Conservation (phyloP, 2,329 filamentous ascomycete genomes). For the Verticillium dahliae region DNA sequence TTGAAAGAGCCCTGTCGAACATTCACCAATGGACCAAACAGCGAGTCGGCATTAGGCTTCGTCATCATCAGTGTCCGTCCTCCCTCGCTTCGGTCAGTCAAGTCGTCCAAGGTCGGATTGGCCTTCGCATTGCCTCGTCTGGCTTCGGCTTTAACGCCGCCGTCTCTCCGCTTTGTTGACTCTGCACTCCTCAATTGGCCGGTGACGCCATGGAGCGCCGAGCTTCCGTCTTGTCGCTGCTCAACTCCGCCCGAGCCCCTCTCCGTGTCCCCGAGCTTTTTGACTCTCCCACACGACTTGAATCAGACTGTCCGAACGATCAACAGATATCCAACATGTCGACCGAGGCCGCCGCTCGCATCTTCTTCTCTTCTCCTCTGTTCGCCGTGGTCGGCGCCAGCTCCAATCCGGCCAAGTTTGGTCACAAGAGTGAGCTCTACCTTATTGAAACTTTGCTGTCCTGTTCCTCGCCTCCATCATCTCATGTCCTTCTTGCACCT, state of each 20-base stretch:
- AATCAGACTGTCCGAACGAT: no score
- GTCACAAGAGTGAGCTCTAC: slow-evolving; percentile 65
- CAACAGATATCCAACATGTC: slow-evolving; percentile 34
- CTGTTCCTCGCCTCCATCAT: neutral
- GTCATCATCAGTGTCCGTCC: neutral
- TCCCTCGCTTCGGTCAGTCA: neutral
- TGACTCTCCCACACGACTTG: neutral
- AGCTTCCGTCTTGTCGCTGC: neutral
- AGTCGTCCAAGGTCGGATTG: neutral
- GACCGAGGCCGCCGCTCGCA: slow-evolving; percentile 65
- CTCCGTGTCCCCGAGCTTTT: neutral
- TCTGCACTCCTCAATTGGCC: neutral
- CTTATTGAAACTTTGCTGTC: neutral
- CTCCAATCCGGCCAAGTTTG: slow-evolving; percentile 77
- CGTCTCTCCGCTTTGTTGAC: neutral
- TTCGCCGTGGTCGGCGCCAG: slow-evolving; percentile 91
- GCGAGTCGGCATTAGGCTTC: neutral
- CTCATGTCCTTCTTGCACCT: neutral
- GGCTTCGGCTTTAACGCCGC: slow-evolving; percentile 9
- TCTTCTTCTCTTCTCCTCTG: slow-evolving; percentile 72
- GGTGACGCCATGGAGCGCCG: slow-evolving; percentile 3
- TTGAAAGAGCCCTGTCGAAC: neutral
- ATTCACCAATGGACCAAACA: neutral
- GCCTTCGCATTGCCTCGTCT: neutral
- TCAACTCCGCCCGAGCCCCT: neutral